phyloP scores from a whole-genome alignment of 225 moss, liverwort and hornwort species.

The Physcomitrellopsis africana region DNA sequence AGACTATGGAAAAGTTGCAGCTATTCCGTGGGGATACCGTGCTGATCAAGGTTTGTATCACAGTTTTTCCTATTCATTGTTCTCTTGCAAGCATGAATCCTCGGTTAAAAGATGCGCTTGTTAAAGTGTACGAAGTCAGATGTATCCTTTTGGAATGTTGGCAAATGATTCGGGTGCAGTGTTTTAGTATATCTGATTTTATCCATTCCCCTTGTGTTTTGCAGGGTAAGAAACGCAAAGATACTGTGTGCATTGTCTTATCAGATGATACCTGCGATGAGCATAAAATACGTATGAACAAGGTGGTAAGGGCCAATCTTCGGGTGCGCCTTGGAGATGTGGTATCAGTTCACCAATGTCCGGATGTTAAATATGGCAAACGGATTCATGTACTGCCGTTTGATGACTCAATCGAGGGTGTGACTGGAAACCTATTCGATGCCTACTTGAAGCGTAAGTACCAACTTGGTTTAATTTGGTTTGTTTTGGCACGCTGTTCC shows the following conservation, averaged over 20 bases:
- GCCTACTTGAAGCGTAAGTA: constrained; percentile 85
- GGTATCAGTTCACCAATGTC: constrained; percentile 89
- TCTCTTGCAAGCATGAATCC: not conserved
- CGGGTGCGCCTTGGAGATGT: constrained; percentile 90
- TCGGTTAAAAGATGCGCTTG: not conserved
- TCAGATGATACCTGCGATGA: constrained; percentile 90
- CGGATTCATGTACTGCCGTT: constrained; percentile 92
- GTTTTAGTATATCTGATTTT: too few relatives aligned
- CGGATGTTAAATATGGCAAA: constrained; percentile 96
- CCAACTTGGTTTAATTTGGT: too few relatives aligned
- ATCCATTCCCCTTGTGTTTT: not conserved
- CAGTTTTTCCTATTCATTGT: not conserved
- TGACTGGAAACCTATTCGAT: constrained; percentile 88
- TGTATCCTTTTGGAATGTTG: too few relatives aligned
- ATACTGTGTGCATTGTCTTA: constrained; percentile 88
- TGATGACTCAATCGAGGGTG: constrained; percentile 90
- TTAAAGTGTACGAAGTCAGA: too few relatives aligned
- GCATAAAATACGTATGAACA: constrained; percentile 93
- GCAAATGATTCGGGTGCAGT: not conserved
- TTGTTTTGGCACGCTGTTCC: too few relatives aligned
- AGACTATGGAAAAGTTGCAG: constrained; percentile 93
- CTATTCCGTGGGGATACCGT: constrained; percentile 89
- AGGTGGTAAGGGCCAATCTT: constrained; percentile 92
- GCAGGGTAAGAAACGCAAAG: constrained; percentile 95
- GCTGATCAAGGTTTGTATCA: constrained; percentile 67